Percentiles rank a stretch among this genome's conserved stretches.
These are phyloP conservation scores for Pelagomonas calceolata DNA, from an alignment of 108 stramenopile genomes.

Conservation along the genomic window DNA sequence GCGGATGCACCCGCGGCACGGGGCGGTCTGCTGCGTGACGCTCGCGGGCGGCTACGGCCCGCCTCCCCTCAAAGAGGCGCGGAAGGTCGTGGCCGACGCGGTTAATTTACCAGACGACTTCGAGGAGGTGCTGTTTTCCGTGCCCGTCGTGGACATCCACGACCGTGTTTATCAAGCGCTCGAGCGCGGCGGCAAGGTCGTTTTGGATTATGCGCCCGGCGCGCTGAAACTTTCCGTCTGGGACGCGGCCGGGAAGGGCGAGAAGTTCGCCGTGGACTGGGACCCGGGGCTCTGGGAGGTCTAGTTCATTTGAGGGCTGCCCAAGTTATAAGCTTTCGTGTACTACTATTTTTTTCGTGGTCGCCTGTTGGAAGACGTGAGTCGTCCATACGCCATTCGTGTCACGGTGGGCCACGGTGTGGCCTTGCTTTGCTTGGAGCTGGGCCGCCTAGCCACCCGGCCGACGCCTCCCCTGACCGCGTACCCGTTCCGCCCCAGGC, in stretches of 20 bases:
- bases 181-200: not conserved
- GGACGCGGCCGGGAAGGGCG: not conserved
- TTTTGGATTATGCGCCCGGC: not conserved
- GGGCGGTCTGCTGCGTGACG: conserved; percentile 17
- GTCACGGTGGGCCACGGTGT: no score
- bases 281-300: no score
- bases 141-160: conserved; percentile 9
- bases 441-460: no score
- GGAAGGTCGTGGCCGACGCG: conserved; percentile 16
- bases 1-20: conserved; percentile 15
- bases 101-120: conserved; percentile 5
- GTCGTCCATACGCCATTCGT: no score
- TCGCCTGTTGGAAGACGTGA: no score
- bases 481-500: no score
- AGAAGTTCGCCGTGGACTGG: not conserved
- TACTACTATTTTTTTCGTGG: no score
- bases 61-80: conserved; percentile 3
- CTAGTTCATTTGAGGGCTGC: no score
- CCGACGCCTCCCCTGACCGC: no score
- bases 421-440: no score
- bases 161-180: not conserved
- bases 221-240: not conserved
- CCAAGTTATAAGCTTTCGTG: no score
- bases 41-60: conserved; percentile 24
- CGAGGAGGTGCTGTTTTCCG: conserved; percentile 14